Evolutionary conservation across 257 asterid species (phyloP).

Genomic region (Solanum peruvianum): DNA sequence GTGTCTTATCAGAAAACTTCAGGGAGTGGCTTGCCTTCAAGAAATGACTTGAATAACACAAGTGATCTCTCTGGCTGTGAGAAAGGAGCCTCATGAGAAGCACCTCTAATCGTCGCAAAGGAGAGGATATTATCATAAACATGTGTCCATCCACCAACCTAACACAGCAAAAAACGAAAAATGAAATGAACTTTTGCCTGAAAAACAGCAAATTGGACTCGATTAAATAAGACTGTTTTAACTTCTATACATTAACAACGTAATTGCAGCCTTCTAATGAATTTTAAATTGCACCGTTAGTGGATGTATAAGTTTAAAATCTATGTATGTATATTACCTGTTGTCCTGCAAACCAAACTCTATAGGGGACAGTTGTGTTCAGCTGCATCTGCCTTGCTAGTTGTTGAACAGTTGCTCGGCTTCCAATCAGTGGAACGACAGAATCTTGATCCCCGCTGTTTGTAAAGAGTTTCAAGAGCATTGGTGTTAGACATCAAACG

Average conservation of each 20-base stretch:
- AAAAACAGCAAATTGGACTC: background rate
- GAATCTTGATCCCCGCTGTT: slow-evolving; percentile 80
- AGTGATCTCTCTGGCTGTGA: slow-evolving; percentile 80
- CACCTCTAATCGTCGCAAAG: slow-evolving; percentile 75
- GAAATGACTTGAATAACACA: slow-evolving; percentile 56
- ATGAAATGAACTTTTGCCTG: background rate
- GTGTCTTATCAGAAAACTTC: slow-evolving; percentile 24
- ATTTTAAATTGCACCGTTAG: background rate
- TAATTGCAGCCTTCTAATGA: background rate
- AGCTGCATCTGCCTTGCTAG: slow-evolving; percentile 36
- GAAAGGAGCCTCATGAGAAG: slow-evolving; percentile 77
- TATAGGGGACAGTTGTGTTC: slow-evolving; percentile 43
- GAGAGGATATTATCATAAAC: slow-evolving; percentile 48
- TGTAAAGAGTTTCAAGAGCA: background rate
- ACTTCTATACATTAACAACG: background rate
- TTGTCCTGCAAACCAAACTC: slow-evolving; percentile 56
- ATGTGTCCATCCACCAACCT: slow-evolving; percentile 82
- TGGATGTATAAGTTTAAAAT: background rate
- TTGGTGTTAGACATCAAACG: background rate
- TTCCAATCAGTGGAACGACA: slow-evolving; percentile 59
- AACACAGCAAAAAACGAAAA: background rate
- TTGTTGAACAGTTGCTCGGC: slow-evolving; percentile 31
- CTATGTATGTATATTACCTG: slow-evolving; percentile 22
- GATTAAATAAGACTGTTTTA: background rate
- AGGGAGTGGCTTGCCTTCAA: slow-evolving; percentile 62